Evolutionary conservation across 805 yeast species (phyloP).

Genomic region (Candida boleticola): DNA sequence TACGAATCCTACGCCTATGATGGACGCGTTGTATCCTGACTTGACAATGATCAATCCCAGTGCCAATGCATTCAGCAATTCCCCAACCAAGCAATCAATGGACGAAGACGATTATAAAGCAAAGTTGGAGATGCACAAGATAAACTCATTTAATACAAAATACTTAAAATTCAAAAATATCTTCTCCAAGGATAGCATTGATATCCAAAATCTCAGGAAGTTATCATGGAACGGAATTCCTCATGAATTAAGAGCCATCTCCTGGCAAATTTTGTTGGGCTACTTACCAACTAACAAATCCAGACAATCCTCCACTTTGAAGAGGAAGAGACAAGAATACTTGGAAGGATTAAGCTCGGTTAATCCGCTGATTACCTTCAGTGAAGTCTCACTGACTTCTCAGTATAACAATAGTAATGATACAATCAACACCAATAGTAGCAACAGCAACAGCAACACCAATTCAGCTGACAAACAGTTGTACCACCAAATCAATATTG

Average conservation of each 20-base stretch:
- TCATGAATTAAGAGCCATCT: slow-evolving; percentile 67
- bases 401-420: slow-evolving; percentile 9
- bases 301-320: slow-evolving; percentile 66
- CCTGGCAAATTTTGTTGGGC: slow-evolving; percentile 90
- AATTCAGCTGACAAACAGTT: slow-evolving; percentile 56
- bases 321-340: slow-evolving; percentile 84
- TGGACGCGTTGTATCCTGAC: slow-evolving; percentile 34
- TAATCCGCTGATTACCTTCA: not conserved
- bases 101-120: slow-evolving; percentile 40
- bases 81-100: slow-evolving; percentile 24
- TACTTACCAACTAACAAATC: slow-evolving; percentile 84
- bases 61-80: too few species aligned
- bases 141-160: slow-evolving; percentile 53
- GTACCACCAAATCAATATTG: slow-evolving; percentile 95
- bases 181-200: slow-evolving; percentile 53
- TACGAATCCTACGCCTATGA: not conserved
- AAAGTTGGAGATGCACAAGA: slow-evolving; percentile 49
- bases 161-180: slow-evolving; percentile 66
- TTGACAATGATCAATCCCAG: slow-evolving; percentile 14
- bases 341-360: slow-evolving; percentile 55
- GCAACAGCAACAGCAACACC: slow-evolving; percentile 21
- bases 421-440: slow-evolving; percentile 29
- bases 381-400: not conserved
- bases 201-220: slow-evolving; percentile 66
- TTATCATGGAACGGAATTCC: slow-evolving; percentile 97